Evolutionary conservation across 2,329 filamentous ascomycete species (phyloP).

Genomic region (Scedosporium apiospermum): DNA sequence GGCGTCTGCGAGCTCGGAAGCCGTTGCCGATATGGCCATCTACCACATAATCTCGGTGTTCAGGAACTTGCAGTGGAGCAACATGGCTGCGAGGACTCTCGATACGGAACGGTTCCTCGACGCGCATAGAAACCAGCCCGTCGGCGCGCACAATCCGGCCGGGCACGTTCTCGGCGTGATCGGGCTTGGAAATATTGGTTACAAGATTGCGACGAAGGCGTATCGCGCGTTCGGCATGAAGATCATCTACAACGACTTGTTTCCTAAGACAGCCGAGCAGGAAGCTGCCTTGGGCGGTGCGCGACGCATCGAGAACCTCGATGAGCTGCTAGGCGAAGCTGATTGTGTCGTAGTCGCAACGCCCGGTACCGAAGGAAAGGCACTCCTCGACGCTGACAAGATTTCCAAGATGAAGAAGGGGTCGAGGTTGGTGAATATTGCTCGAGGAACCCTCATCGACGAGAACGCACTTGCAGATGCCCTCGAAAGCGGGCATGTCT

Average conservation of each 20-base stretch:
- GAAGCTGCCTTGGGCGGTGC: conserved; percentile 34
- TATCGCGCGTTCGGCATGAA: conserved; percentile 44
- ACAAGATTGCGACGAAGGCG: conserved; percentile 45
- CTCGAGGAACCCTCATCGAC: conserved; percentile 18
- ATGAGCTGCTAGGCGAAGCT: conserved; percentile 32
- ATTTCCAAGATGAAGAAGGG: conserved; percentile 40
- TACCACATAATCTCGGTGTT: conserved; percentile 50
- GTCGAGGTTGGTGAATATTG: conserved; percentile 43
- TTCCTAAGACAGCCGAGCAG: conserved; percentile 24
- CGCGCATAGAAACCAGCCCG: conserved; percentile 43
- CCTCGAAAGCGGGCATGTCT: conserved; percentile 9
- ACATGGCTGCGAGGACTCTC: conserved; percentile 37
- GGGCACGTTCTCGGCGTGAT: conserved; percentile 46
- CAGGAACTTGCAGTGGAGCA: conserved; percentile 46
- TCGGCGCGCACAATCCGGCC: conserved; percentile 45
- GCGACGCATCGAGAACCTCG: conserved; percentile 31
- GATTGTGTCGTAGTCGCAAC: conserved; percentile 44
- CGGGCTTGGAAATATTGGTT: conserved; percentile 48
- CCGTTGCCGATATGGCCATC: conserved; percentile 51
- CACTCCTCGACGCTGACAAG: conserved; percentile 28
- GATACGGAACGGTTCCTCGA: conserved; percentile 34
- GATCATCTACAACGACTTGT: conserved; percentile 43
- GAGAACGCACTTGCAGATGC: conserved; percentile 11
- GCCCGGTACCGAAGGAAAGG: conserved; percentile 31
- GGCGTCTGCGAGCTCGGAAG: conserved; percentile 49